Evolutionary conservation across 805 yeast genomes (phyloP).

Genomic region (Kluyveromyces dobzhanskii): DNA sequence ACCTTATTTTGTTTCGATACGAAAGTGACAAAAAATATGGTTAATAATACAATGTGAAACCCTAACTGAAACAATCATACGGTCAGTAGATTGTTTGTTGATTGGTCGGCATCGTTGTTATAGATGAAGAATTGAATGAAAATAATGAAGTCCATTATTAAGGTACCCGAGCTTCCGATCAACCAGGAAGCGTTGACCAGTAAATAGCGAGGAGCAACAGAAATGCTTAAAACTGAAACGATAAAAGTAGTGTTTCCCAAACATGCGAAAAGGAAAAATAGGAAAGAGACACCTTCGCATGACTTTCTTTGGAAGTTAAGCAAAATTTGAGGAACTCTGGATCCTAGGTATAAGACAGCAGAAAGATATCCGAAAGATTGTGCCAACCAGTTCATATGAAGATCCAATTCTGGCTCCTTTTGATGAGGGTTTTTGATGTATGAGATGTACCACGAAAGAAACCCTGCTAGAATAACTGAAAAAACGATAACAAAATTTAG

Average conservation of each 20-base stretch:
- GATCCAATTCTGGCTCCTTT: constrained; percentile 31
- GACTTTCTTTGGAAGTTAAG: constrained; percentile 81
- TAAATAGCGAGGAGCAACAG: constrained; percentile 59
- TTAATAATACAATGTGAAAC: too few relatives aligned
- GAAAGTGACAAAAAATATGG: too few relatives aligned
- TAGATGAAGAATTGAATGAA: constrained; percentile 81
- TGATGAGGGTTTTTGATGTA: constrained; percentile 37
- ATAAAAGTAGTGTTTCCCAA: constrained; percentile 90
- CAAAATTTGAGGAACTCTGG: constrained; percentile 86
- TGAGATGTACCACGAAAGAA: constrained; percentile 80
- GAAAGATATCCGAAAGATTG: constrained; percentile 80
- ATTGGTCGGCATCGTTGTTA: constrained; percentile 17
- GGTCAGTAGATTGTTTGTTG: too few relatives aligned
- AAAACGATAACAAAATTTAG: constrained; percentile 45
- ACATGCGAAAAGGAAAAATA: constrained; percentile 92
- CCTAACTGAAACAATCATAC: too few relatives aligned
- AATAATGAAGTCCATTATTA: constrained; percentile 72
- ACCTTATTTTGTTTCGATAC: too few relatives aligned
- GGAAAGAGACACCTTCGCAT: constrained; percentile 89
- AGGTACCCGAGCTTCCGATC: constrained; percentile 84
- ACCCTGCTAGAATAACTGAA: constrained; percentile 66
- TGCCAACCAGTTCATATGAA: constrained; percentile 66
- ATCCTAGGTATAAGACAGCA: constrained; percentile 71
- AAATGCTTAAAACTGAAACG: constrained; percentile 70
- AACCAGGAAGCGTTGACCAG: constrained; percentile 87